Evolutionary conservation across 257 asterid genomes (phyloP).

Genomic region (Lithospermum erythrorhizon): DNA sequence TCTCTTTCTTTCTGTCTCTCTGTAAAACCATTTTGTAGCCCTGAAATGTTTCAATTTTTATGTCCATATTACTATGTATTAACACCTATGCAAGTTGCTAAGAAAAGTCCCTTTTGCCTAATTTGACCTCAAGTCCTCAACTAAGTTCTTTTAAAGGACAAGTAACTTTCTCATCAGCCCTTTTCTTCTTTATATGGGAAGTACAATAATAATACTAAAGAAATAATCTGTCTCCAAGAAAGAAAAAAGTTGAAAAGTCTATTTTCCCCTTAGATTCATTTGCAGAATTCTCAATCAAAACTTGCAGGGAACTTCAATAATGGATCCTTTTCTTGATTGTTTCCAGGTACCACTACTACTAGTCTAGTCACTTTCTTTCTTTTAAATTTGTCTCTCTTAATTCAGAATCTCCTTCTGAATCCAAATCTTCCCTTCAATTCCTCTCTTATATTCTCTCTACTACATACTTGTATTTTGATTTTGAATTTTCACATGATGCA

Average conservation of each 20-base stretch:
- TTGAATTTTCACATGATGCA: conserved; percentile 38
- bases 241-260: conserved; percentile 47
- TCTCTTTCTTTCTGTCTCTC: conserved; percentile 9
- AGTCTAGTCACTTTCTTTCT: conserved; percentile 75
- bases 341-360: conserved; percentile 57
- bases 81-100: conserved; percentile 14
- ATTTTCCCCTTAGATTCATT: conserved; percentile 34
- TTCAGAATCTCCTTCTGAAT: background rate
- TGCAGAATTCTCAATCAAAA: conserved; percentile 18
- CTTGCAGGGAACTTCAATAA: conserved; percentile 11
- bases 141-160: conserved; percentile 20
- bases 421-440: background rate
- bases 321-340: conserved; percentile 21
- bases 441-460: conserved; percentile 1
- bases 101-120: conserved; percentile 29
- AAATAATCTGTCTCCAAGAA: background rate
- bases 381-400: conserved; percentile 18
- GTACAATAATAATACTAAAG: conserved; percentile 17
- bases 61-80: conserved; percentile 11
- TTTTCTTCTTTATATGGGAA: conserved; percentile 28
- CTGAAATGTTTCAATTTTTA: conserved; percentile 14
- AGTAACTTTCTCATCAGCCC: conserved; percentile 26
- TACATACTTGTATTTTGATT: background rate
- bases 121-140: conserved; percentile 24
- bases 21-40: conserved; percentile 21